Evolutionary conservation across 1,139 yeast genomes (phyloP), one percentile per base, ranked within the genome.

Genomic region (Blastobotrys malaysiensis): DNA sequence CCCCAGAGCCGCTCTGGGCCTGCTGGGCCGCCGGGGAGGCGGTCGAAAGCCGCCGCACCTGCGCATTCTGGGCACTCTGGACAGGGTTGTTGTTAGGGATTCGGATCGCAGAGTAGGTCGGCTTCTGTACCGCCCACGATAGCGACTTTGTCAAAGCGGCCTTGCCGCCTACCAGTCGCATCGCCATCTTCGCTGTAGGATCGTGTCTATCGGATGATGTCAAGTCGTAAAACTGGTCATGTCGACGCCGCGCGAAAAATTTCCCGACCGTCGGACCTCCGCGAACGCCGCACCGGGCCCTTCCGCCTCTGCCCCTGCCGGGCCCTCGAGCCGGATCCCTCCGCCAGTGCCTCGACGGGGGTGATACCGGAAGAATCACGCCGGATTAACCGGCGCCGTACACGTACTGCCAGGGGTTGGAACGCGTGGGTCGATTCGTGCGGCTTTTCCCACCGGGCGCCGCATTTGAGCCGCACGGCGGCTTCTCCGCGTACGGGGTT

Each of bases 131-230:
- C 13, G 47, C 54, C 39, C 54, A 24, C 11, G 54, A 45, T 13
- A 52, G 20, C 11, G 51, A 44, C 27, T 52, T 52, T 21, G 52
- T 48, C n/a, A 52, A 36, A n/a, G 51, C 44, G 9, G 54, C 54
- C 26, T 49, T 45, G 44, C 46, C 49, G 16, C 54, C 54, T 14
- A 52, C 54, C 22, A 31, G 39, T 31, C 39, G 39, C 39, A 31
- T 31, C 39, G 39, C 39, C 39, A 31, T 31, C 39, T 7, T 31
- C 7, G 14, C 3, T 31, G 16, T 26, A 26, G 5, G 9, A 7
- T 26, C 4, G 3, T 26, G 36, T 26, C 36, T 26, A 26, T 26
- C 13, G n/a, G n/a, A n/a, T n/a, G n/a, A n/a, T n/a, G n/a, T n/a
- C n/a, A 11, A 13, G 39, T 13, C 13, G 39, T 5, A 31, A 31